A percentile compares a stretch with the other conserved stretches of the same genome.
These are phyloP conservation scores for Phytopythium delawarense DNA, from an alignment of 352 stramenopile genomes.

Conservation along the genomic window DNA sequence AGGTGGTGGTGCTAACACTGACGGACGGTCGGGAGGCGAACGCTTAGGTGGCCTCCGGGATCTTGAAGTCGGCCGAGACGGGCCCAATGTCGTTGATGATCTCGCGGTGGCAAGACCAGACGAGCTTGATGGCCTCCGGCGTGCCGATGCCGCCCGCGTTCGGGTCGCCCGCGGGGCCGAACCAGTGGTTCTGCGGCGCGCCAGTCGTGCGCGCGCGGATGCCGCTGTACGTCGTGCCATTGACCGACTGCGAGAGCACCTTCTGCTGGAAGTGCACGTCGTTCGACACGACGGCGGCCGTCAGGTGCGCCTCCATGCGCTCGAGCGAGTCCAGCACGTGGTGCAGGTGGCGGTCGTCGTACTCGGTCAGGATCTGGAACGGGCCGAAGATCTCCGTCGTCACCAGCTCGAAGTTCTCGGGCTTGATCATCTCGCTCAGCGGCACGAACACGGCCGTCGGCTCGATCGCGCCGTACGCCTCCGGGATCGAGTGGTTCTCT, in stretches of 20 bases:
- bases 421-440: conserved; percentile 93
- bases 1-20: conserved; percentile 2
- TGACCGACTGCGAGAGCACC: conserved; percentile 97
- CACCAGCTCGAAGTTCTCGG: conserved; percentile 92
- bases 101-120: conserved; percentile 98
- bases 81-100: conserved; percentile 93
- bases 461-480: conserved; percentile 95
- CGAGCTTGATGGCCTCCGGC: conserved; percentile 97
- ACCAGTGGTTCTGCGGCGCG: conserved; percentile 94
- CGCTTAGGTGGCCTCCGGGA: conserved; percentile 77
- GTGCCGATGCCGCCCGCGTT: conserved; percentile 96
- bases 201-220: conserved; percentile 95
- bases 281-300: conserved; percentile 97
- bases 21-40: conserved; percentile 1
- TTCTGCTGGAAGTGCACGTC: conserved; percentile 93
- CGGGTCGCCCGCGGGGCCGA: conserved; percentile 96
- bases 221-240: conserved; percentile 98
- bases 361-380: conserved; percentile 96
- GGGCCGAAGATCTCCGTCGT: conserved; percentile 98
- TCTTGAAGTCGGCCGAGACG: conserved; percentile 66
- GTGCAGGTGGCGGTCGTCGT: conserved; percentile 90
- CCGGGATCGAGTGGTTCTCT: conserved; percentile 93
- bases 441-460: conserved; percentile 98
- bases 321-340: conserved; percentile 93
- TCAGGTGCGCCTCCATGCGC: conserved; percentile 96